Conservation (phyloP, 805 yeast genomes). For the Ogataea zsoltii region DNA sequence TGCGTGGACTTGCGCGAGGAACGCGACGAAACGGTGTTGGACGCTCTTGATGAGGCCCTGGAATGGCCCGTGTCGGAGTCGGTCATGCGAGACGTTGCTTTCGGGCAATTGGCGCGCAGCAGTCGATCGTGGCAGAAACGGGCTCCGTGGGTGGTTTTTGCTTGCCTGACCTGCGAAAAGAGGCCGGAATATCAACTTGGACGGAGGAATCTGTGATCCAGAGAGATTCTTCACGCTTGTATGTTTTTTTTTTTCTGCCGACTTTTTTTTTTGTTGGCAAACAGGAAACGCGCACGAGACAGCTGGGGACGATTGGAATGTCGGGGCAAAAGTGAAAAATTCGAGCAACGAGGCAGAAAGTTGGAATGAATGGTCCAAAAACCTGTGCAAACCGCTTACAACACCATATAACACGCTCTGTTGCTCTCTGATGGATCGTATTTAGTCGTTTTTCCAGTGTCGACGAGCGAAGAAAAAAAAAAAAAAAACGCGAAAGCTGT, state of each 20-base stretch:
- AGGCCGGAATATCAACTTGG: too few relatives aligned
- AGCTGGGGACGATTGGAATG: not conserved
- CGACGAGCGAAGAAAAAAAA: too few relatives aligned
- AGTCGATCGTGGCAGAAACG: not conserved
- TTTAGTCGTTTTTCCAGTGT: too few relatives aligned
- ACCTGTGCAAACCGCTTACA: too few relatives aligned
- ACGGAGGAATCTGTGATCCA: not conserved
- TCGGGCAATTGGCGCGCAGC: not conserved
- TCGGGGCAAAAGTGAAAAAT: not conserved
- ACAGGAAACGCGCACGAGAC: conserved; percentile 4
- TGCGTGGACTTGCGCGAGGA: conserved; percentile 31
- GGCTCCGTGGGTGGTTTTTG: not conserved
- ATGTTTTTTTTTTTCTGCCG: not conserved
- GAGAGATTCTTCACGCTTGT: not conserved
- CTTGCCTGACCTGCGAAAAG: too few relatives aligned
- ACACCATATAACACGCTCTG: too few relatives aligned
- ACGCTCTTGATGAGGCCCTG: conserved; percentile 3
- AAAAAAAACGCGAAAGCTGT: not conserved
- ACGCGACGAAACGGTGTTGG: conserved; percentile 1
- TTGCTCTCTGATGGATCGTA: too few relatives aligned
- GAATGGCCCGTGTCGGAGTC: conserved; percentile 3
- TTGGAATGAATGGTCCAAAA: too few relatives aligned
- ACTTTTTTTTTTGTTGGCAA: conserved; percentile 3
- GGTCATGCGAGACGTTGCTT: not conserved
- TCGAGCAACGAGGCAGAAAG: not conserved